Conservation (phyloP, 2,329 filamentous ascomycete species). For the Huntiella savannae region DNA sequence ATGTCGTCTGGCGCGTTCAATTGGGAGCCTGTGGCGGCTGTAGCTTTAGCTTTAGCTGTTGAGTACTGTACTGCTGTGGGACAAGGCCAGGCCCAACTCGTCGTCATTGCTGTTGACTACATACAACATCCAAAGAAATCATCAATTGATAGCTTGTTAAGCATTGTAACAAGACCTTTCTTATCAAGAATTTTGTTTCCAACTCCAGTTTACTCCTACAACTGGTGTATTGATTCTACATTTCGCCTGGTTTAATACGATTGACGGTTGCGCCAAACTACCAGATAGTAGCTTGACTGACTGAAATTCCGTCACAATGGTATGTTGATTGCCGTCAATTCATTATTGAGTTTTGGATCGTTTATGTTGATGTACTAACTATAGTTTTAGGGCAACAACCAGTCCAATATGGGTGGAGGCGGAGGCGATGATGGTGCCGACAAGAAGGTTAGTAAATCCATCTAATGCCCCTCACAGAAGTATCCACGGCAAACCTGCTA, state of each 20-base stretch:
- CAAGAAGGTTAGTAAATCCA: conserved; percentile 53
- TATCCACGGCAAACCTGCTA: neutral
- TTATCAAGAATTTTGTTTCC: too few species aligned
- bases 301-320: neutral
- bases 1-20: conserved; percentile 8
- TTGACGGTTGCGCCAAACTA: too few species aligned
- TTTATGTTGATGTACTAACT: conserved; percentile 2
- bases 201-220: neutral
- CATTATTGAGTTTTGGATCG: neutral
- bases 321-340: neutral
- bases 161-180: too few species aligned
- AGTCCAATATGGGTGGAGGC: conserved; percentile 69
- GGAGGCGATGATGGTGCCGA: conserved; percentile 75
- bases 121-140: neutral
- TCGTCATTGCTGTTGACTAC: neutral
- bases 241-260: too few species aligned
- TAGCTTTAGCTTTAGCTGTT: neutral
- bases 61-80: neutral
- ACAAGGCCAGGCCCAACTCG: neutral
- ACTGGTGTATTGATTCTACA: neutral
- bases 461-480: neutral
- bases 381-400: conserved; percentile 50
- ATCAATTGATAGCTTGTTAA: neutral
- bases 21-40: conserved; percentile 7
- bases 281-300: too few species aligned